Percentiles rank a stretch among this genome's conserved stretches.
These are phyloP conservation scores for Calonectria pseudoturangicola DNA, from an alignment of 2,329 filamentous ascomycete species.

Conservation along the genomic window DNA sequence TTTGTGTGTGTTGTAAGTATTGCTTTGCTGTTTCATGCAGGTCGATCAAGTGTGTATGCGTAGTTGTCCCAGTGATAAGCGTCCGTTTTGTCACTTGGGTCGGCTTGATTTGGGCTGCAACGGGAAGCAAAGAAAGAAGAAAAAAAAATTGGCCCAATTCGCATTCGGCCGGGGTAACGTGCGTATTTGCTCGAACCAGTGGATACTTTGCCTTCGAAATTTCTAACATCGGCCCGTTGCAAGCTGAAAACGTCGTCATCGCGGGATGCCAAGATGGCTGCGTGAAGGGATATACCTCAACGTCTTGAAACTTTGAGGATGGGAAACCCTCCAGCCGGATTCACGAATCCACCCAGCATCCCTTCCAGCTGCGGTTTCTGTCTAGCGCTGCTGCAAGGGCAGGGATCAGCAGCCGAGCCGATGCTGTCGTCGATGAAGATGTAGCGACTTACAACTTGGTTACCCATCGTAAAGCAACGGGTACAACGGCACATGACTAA, in stretches of 20 bases:
- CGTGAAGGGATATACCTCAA: slow-evolving; percentile 17
- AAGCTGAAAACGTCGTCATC: slow-evolving; percentile 28
- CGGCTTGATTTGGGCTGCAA: not conserved
- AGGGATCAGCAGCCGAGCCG: slow-evolving; percentile 4
- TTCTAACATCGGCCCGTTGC: slow-evolving; percentile 4
- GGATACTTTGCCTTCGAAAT: slow-evolving; percentile 4
- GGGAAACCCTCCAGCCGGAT: not conserved
- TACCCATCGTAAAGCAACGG: not conserved
- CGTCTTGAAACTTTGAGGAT: slow-evolving; percentile 5
- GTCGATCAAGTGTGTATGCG: not conserved
- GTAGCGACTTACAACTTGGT: not conserved
- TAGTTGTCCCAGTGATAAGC: not conserved
- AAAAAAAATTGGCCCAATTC: not conserved
- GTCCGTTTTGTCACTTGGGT: not conserved
- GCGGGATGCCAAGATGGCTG: slow-evolving; percentile 15
- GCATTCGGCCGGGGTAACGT: not conserved
- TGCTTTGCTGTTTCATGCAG: slow-evolving; percentile 30
- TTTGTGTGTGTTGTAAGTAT: not conserved
- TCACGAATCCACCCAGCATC: slow-evolving; percentile 3
- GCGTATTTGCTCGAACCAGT: slow-evolving; percentile 1
- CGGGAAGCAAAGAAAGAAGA: not conserved
- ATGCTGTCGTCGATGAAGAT: not conserved
- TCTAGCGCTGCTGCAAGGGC: not conserved
- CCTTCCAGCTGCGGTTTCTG: not conserved
- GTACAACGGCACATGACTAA: not conserved